Base-by-base conservation (phyloP, 306 rosid genomes). In the Erythrophleum fordii region DNA sequence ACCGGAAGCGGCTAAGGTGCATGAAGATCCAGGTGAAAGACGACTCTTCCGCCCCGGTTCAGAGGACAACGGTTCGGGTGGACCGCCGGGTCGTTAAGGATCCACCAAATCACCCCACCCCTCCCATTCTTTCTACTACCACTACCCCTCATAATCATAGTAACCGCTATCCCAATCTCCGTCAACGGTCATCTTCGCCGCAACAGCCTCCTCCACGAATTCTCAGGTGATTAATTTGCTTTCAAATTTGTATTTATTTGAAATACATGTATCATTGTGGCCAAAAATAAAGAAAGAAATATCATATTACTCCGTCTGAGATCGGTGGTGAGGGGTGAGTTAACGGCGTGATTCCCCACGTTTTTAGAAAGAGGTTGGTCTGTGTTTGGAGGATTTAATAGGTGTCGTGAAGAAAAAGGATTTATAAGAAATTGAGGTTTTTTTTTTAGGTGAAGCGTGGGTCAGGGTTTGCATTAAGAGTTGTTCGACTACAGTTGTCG, bases 11-110 rank as follows among this genome's bases (percentile, higher is more conserved):
- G 68, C 91, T 87, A 42, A 70, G 98, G 85, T 94, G 94, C 77
- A 94, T 89, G 98, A 94, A 94, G 90, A 89, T 91, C 52, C 97
- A 89, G 92, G 94, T 87, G 39, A 92, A 89, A 77, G 94, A 92
- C 82, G 86, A 89, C 77, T 83, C 92, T 39, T 45, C 90, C 58
- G 87, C 79, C 42, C 89, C 93, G 84, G 92, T 82, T 83, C 91
- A 89, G 18, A 81, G 89, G 76, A 88, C 93, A 23, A 91, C 94
- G 53, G 93, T 86, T 81, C 94, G 96, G 28, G 93, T 94, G 51
- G 97, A 92, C 75, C 93, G 96, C 14, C 84, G 97, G 84, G 95
- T 91, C 12, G 87, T 94, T 11, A 94, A 89, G 59, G 93, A 92
- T 86, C 73, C 83, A 20, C 81, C 89, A 28, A 89, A 82, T 80